Percentiles rank a stretch among this genome's conserved stretches.
Conservation (phyloP, 345 rosid species). For the Salix caprea region DNA sequence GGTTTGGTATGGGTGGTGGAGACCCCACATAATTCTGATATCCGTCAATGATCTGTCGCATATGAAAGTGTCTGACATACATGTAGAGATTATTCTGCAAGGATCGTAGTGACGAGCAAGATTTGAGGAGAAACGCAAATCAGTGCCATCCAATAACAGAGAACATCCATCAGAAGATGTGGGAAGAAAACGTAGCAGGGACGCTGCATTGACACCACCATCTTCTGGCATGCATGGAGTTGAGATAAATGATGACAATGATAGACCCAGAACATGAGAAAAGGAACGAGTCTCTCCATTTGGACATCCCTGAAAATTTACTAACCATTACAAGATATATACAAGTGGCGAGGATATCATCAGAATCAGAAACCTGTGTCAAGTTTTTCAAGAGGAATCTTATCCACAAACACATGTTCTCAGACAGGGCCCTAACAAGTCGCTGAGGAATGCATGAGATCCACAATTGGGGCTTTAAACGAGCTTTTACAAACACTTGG, state of each 20-base stretch:
- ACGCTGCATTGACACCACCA: conserved; percentile 36
- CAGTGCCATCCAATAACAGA: conserved; percentile 67
- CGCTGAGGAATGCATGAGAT: not conserved
- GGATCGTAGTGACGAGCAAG: no score
- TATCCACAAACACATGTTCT: not conserved
- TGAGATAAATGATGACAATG: conserved; percentile 19
- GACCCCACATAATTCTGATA: conserved; percentile 61
- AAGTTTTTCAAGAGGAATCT: not conserved
- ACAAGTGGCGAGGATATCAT: not conserved
- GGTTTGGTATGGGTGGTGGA: conserved; percentile 58
- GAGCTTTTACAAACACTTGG: not conserved
- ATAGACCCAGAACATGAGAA: conserved; percentile 51
- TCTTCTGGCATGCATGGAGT: conserved; percentile 54
- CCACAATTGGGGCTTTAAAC: not conserved
- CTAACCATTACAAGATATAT: conserved; percentile 2
- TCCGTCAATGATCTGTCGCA: conserved; percentile 35
- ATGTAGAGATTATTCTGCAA: no score
- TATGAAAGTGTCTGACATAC: no score
- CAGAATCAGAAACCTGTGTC: not conserved
- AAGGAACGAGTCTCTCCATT: conserved; percentile 62
- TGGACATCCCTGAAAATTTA: conserved; percentile 73
- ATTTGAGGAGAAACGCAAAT: conserved; percentile 55
- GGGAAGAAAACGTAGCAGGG: conserved; percentile 52
- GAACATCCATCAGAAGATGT: conserved; percentile 42
- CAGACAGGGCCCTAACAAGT: not conserved